Base-by-base conservation (phyloP, 441 rosid genomes). In the Erodium trifolium region DNA sequence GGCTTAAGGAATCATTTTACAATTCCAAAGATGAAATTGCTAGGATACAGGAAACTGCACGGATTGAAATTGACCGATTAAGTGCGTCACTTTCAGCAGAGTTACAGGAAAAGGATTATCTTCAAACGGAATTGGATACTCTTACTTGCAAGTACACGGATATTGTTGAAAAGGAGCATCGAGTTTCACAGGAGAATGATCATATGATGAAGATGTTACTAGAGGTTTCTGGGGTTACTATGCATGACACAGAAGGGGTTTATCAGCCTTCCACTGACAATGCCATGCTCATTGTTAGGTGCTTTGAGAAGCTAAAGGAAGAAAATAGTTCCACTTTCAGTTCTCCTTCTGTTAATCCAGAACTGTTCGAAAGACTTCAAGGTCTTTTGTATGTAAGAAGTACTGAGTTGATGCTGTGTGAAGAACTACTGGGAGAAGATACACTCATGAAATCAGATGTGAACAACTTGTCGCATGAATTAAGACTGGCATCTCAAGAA, bases 361-460 rank as follows among this genome's bases (percentile, higher is more conserved):
- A 88, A 68, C 57, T 72, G 45, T 76, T 84, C 71, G 88, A 89
- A 74, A 86, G 78, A 74, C 71, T 88, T 80, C 91, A 87, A 81
- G 67, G 82, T 76, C 84, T 87, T 63, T 80, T 93, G 79, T 93
- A 88, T 83, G 80, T 82, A 68, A 83, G 78, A 76, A 72, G 79
- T 78, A 85, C 70, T 70, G 98, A 91, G 55, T 78, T 87, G 79
- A 78, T 76, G 68, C 84, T 93, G 70, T 83, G 79, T 72, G 76
- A 86, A 82, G 83, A 80, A 74, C 72, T 91, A 72, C 78, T 87
- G 34, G 89, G 83, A 72, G 92, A 91, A 79, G 96, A 89, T 63
- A 63, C 64, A 71, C 75, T 76, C 77, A 75, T 70, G 66, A 78
- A 79, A 72, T 83, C 86, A 70, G 83, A 87, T 78, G 77, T 78